Evolutionary conservation across 306 rosid genomes (phyloP).

Genomic region (Cicer chorassanicum): DNA sequence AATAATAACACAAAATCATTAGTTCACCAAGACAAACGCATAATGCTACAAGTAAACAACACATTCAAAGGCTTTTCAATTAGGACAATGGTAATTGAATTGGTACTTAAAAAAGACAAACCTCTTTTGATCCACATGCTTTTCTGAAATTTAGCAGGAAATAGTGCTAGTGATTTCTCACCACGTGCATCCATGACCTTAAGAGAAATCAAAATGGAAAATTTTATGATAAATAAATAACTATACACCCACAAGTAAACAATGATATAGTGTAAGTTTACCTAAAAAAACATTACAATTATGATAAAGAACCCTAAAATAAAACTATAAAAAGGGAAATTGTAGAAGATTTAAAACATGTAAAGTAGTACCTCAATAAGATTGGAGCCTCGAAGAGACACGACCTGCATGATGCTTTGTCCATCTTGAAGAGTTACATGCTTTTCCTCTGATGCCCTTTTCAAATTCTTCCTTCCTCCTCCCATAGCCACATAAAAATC

Average conservation of each 20-base stretch:
- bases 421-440: slow-evolving; percentile 60
- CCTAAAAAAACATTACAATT: background rate
- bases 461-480: slow-evolving; percentile 93
- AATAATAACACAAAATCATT: slow-evolving; percentile 9
- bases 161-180: slow-evolving; percentile 68
- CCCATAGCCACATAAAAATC: slow-evolving; percentile 53
- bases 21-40: background rate
- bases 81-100: background rate
- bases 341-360: background rate
- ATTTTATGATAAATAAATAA: slow-evolving; percentile 2
- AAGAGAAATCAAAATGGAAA: slow-evolving; percentile 26
- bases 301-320: background rate
- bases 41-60: background rate
- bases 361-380: slow-evolving; percentile 64
- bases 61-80: slow-evolving; percentile 8
- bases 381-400: slow-evolving; percentile 85
- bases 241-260: slow-evolving; percentile 9
- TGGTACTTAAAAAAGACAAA: slow-evolving; percentile 42
- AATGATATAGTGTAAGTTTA: background rate
- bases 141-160: slow-evolving; percentile 90
- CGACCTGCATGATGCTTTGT: slow-evolving; percentile 69
- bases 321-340: background rate
- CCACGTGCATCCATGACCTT: slow-evolving; percentile 89
- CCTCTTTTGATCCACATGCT: slow-evolving; percentile 97
- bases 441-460: slow-evolving; percentile 65